Evolutionary conservation across 352 stramenopile genomes (phyloP).

Genomic region (Globisporangium okanoganense): DNA sequence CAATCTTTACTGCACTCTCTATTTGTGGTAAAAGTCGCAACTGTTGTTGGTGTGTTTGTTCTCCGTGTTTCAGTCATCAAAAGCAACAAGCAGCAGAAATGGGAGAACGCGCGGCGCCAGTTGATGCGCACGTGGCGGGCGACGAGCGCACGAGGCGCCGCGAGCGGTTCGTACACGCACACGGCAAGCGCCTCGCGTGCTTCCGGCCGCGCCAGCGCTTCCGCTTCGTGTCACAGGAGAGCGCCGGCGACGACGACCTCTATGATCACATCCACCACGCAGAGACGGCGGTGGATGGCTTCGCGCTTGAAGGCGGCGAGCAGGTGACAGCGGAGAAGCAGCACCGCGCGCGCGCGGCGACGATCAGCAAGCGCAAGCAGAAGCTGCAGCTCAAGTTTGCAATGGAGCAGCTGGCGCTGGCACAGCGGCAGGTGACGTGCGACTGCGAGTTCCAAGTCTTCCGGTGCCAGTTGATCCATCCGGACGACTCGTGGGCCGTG

Average conservation of each 20-base stretch:
- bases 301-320: neutral
- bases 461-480: conserved; percentile 28
- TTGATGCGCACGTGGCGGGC: neutral
- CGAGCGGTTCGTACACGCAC: conserved; percentile 10
- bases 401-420: conserved; percentile 9
- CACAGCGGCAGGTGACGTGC: conserved; percentile 28
- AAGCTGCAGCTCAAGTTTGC: conserved; percentile 6
- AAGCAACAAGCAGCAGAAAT: neutral
- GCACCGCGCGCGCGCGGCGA: neutral
- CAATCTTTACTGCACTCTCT: too few species aligned
- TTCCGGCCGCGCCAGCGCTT: conserved; percentile 66
- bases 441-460: conserved; percentile 44
- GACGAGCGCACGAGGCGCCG: neutral
- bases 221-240: conserved; percentile 8
- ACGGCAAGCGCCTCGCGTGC: conserved; percentile 54
- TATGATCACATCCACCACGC: conserved; percentile 13
- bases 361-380: conserved; percentile 2
- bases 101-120: conserved; percentile 1
- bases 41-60: too few species aligned
- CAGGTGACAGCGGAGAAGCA: neutral
- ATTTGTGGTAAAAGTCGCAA: too few species aligned
- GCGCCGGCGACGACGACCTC: neutral
- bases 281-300: neutral
- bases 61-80: neutral
- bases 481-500: conserved; percentile 19